phyloP scores from a whole-genome alignment of 2,329 filamentous ascomycete species.

The Apiospora rasikravindrae region DNA sequence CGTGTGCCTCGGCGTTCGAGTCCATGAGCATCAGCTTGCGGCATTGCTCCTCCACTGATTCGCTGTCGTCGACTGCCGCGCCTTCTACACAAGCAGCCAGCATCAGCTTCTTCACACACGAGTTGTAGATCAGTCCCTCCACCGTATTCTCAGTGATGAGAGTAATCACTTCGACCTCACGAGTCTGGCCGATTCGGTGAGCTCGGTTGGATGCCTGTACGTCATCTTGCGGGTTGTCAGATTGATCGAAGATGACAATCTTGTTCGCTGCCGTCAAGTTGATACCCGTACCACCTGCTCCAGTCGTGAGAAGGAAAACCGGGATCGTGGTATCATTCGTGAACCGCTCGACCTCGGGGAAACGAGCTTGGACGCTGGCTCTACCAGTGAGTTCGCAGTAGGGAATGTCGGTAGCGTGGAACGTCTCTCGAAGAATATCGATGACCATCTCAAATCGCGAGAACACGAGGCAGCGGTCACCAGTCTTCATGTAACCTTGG shows the following conservation, averaged over 20 bases:
- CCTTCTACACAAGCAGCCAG: slow-evolving; percentile 66
- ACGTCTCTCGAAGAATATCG: slow-evolving; percentile 84
- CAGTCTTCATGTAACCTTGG: slow-evolving; percentile 73
- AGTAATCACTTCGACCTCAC: slow-evolving; percentile 88
- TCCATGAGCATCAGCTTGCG: slow-evolving; percentile 39
- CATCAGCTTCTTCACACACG: slow-evolving; percentile 91
- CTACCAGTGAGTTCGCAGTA: slow-evolving; percentile 88
- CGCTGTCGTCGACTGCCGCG: slow-evolving; percentile 62
- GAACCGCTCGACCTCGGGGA: slow-evolving; percentile 88
- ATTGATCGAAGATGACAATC: slow-evolving; percentile 94
- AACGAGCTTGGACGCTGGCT: slow-evolving; percentile 81
- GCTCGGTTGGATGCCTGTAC: slow-evolving; percentile 98
- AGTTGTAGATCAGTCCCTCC: slow-evolving; percentile 89
- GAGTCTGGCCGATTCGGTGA: slow-evolving; percentile 89
- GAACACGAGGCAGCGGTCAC: slow-evolving; percentile 88
- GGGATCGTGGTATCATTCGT: slow-evolving; percentile 76
- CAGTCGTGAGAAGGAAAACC: slow-evolving; percentile 91
- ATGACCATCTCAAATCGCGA: slow-evolving; percentile 92
- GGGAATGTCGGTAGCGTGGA: slow-evolving; percentile 73
- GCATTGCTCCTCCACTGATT: slow-evolving; percentile 40
- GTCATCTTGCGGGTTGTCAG: slow-evolving; percentile 98
- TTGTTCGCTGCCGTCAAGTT: slow-evolving; percentile 96
- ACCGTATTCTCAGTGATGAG: slow-evolving; percentile 83
- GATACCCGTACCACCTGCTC: slow-evolving; percentile 94
- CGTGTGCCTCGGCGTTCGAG: slow-evolving; percentile 25